Percentiles rank a stretch among this genome's conserved stretches.
Conservation (phyloP, 176 grass and related monocot genomes). For the Oryza australiensis region DNA sequence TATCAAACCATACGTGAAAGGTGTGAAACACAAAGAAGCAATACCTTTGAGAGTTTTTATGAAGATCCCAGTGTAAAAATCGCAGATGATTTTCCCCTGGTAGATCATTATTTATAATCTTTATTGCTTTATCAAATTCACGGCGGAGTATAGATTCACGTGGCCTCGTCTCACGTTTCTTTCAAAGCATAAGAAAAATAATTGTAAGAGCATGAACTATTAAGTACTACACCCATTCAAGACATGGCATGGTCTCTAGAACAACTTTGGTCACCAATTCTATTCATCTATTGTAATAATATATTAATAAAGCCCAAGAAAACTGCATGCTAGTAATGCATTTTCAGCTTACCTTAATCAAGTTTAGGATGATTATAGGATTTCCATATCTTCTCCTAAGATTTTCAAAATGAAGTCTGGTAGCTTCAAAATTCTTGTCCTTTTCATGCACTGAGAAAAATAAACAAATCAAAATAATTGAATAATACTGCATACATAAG, state of each 20-base stretch:
- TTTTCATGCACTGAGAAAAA: conserved; percentile 56
- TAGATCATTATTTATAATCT: conserved; percentile 75
- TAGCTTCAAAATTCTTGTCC: conserved; percentile 85
- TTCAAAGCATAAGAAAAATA: conserved; percentile 38
- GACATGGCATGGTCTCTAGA: background rate
- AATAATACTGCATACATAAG: background rate
- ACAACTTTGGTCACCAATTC: conserved; percentile 7
- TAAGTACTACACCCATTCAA: background rate
- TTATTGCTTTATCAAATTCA: conserved; percentile 83
- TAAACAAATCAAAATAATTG: conserved; percentile 8
- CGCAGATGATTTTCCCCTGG: conserved; percentile 66
- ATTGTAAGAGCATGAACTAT: conserved; percentile 26
- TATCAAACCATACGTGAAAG: conserved; percentile 9
- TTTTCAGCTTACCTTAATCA: conserved; percentile 77
- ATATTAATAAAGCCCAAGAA: background rate
- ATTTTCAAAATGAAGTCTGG: conserved; percentile 92
- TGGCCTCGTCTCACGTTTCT: conserved; percentile 78
- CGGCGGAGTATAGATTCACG: conserved; percentile 84
- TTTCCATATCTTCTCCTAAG: conserved; percentile 85
- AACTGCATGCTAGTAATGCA: background rate
- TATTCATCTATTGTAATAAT: background rate
- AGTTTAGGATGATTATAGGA: conserved; percentile 95
- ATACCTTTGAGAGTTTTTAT: conserved; percentile 86
- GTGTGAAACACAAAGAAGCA: conserved; percentile 14
- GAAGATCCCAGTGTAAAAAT: conserved; percentile 98